Evolutionary conservation across 2,329 filamentous ascomycete genomes (phyloP), one percentile per base, ranked within the genome.

Genomic region (Hypoxylon sp.): DNA sequence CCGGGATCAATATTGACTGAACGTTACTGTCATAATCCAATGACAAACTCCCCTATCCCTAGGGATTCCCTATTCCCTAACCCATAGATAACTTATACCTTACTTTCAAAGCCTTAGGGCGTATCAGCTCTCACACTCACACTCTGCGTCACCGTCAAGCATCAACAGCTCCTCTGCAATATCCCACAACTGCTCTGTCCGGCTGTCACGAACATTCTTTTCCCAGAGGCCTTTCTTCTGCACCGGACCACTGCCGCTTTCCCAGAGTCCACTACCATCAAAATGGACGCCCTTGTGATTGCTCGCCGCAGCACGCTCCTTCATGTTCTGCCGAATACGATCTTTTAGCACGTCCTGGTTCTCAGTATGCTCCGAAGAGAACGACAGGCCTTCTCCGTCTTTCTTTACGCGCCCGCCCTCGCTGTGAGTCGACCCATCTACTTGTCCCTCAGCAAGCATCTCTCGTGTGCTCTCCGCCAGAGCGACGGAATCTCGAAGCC

Each of bases 91-190:
- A 13, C 19, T 31, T n/a, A 37, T 35, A 5, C 13, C 3, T 44
- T 35, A 9, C 22, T 24, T 37, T 13, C 11, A 24, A 59, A 22
- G 13, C 51, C 4, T 26, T 10, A n/a, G n/a, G 13, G 3, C 44
- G 22, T 24, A 42, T 46, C 11, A n/a, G 10, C 9, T 10, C 39
- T 59, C 31, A 3, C 48, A 17, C 22, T 65, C 39, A 3, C 48
- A 17, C 22, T 65, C 39, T 42, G 9, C 29, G 22, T 54, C 29
- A n/a, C 22, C 52, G 29, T 70, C 67, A 24, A 67, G 13, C 54
- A 31, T 46, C 48, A 74, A 58, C 6, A 73, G 26, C 42, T 73
- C 67, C 47, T 72, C 69, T 3, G 67, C 63, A 57, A 73, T 68
- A 35, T 59, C 59, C 71, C 72, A 73, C n/a, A 74, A 22, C 14